Conservation (phyloP, 2,329 filamentous ascomycete species). For the Aureobasidium sp. region DNA sequence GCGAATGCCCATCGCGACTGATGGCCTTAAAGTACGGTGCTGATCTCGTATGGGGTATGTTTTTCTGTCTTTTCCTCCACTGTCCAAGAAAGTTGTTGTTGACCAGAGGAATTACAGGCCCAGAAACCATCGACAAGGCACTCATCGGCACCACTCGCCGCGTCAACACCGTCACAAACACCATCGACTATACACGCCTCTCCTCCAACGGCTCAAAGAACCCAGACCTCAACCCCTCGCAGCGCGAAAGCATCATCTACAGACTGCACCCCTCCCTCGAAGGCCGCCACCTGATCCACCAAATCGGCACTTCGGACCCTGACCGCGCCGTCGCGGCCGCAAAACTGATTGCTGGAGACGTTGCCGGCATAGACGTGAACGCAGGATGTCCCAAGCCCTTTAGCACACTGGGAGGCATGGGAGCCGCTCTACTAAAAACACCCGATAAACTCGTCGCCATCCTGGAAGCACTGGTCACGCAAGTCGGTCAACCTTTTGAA, state of each 20-base stretch:
- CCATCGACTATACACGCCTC: constrained; percentile 75
- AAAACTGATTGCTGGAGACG: constrained; percentile 74
- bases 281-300: constrained; percentile 71
- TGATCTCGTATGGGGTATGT: constrained; percentile 86
- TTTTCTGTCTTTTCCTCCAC: constrained; percentile 16
- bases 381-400: constrained; percentile 98
- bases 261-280: constrained; percentile 74
- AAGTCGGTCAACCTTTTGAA: constrained; percentile 68
- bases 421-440: constrained; percentile 77
- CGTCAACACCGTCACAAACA: constrained; percentile 67
- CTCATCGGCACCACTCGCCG: constrained; percentile 80
- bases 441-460: constrained; percentile 81
- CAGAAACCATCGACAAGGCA: constrained; percentile 87
- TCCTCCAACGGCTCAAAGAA: constrained; percentile 64
- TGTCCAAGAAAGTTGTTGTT: neutral
- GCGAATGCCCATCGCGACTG: constrained; percentile 84
- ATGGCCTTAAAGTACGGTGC: constrained; percentile 90
- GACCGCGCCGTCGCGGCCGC: constrained; percentile 78
- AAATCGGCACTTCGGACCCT: constrained; percentile 82
- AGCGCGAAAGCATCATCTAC: constrained; percentile 64
- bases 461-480: constrained; percentile 69
- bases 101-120: constrained; percentile 47
- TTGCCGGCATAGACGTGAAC: constrained; percentile 93
- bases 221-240: constrained; percentile 46
- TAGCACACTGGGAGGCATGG: constrained; percentile 90